Evolutionary conservation across 441 rosid species (phyloP).

Genomic region (Lepidium campestre): DNA sequence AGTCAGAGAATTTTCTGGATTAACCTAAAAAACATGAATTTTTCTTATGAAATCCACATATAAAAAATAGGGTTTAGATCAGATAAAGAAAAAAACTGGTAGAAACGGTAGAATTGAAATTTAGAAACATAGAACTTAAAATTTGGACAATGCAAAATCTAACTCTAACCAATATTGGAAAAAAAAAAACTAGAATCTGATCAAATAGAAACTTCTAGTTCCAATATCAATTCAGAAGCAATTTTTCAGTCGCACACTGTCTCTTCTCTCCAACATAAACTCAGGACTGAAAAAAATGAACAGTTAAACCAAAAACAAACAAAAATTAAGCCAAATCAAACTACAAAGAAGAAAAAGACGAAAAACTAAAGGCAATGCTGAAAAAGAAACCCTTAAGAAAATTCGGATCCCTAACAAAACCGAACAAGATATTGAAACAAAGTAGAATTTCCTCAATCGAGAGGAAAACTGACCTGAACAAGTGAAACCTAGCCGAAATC

Average conservation of each 20-base stretch:
- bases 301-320: neutral
- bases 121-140: neutral
- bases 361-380: neutral
- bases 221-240: neutral
- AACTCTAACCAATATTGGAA: neutral
- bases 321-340: neutral
- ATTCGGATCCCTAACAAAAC: neutral
- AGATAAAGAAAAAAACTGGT: neutral
- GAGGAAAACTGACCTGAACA: slow-evolving; percentile 4
- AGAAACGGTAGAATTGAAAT: neutral
- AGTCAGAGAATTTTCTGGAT: neutral
- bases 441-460: neutral
- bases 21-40: neutral
- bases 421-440: neutral
- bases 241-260: neutral
- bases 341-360: neutral
- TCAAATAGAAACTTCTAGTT: neutral
- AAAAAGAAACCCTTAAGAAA: neutral
- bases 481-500: neutral
- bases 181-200: neutral
- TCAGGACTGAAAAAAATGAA: neutral
- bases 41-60: neutral
- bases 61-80: neutral
- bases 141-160: neutral
- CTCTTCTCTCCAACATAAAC: neutral